These are phyloP conservation scores for Dicorynia guianensis DNA, from an alignment of 306 rosid species.

Conservation along the genomic window DNA sequence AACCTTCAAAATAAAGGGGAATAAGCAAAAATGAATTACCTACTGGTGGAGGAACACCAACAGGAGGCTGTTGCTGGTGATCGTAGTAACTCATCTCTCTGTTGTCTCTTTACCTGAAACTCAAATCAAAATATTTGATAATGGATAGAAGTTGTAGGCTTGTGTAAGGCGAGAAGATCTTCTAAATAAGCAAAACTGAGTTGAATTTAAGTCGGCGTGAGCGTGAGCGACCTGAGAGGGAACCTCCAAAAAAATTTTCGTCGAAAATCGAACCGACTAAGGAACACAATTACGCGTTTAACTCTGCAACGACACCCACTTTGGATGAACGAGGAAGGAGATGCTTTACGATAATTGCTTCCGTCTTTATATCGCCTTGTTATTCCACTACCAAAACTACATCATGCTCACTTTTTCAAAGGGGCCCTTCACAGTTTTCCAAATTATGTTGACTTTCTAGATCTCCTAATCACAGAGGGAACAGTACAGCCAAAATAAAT, in stretches of 20 bases:
- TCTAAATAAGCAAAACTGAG: not conserved
- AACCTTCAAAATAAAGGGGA: not conserved
- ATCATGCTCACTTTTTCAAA: not conserved
- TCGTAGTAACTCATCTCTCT: constrained; percentile 54
- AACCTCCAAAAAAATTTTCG: constrained; percentile 18
- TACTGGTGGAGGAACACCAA: constrained; percentile 72
- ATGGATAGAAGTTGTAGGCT: not conserved
- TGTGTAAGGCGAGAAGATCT: not conserved
- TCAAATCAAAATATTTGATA: not conserved
- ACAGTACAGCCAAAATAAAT: too few relatives aligned
- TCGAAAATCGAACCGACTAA: not conserved
- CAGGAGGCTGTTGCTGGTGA: constrained; percentile 62
- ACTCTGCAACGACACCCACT: not conserved
- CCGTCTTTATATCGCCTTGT: not conserved
- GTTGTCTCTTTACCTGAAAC: not conserved
- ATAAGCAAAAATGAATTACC: constrained; percentile 37
- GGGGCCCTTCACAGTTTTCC: not conserved
- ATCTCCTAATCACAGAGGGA: too few relatives aligned
- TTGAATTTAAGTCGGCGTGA: not conserved
- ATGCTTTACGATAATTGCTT: not conserved
- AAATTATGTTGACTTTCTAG: not conserved
- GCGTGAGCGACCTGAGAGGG: not conserved
- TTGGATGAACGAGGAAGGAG: not conserved
- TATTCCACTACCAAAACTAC: constrained; percentile 27
- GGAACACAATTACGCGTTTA: constrained; percentile 25